A percentile compares a stretch with the other conserved stretches of the same genome.
These are phyloP conservation scores for Gorgonomyces haynaldii DNA, from an alignment of 192 early-diverging fungal species.

Conservation along the genomic window DNA sequence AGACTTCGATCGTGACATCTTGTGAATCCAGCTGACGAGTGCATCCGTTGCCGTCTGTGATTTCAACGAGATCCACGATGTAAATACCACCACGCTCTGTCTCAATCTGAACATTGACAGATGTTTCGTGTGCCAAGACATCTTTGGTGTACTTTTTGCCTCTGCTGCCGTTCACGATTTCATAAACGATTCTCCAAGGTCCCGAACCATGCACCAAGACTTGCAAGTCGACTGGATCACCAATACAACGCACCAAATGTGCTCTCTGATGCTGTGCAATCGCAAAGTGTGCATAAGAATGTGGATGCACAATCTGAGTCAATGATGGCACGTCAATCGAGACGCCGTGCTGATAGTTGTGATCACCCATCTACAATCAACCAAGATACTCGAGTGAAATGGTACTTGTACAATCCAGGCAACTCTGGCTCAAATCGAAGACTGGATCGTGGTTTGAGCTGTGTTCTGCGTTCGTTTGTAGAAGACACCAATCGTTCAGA, in stretches of 20 bases:
- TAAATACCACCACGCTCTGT: slow-evolving; percentile 22
- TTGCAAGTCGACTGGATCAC: slow-evolving; percentile 19
- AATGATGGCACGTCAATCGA: slow-evolving; percentile 13
- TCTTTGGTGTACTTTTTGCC: slow-evolving; percentile 4
- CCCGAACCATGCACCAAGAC: slow-evolving; percentile 22
- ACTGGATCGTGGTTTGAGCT: neutral
- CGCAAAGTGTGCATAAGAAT: slow-evolving; percentile 21
- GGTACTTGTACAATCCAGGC: neutral
- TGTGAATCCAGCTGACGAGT: slow-evolving; percentile 16
- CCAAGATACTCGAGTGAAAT: neutral
- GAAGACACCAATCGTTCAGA: neutral
- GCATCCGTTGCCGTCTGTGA: slow-evolving; percentile 38
- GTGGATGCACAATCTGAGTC: slow-evolving; percentile 38
- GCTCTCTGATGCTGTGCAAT: neutral
- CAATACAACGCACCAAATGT: slow-evolving; percentile 18
- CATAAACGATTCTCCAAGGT: slow-evolving; percentile 35
- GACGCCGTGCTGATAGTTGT: slow-evolving; percentile 28
- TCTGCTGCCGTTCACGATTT: slow-evolving; percentile 18
- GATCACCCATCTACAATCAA: slow-evolving; percentile 27
- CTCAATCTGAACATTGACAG: neutral
- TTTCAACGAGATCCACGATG: slow-evolving; percentile 26
- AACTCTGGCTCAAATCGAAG: neutral
- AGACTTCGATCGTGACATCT: slow-evolving; percentile 28
- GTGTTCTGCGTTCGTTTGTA: neutral
- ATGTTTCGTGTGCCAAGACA: slow-evolving; percentile 7